A percentile compares a stretch with the other conserved stretches of the same genome.
Evolutionary conservation across 768 basidiomycete genomes (phyloP).

Genomic region (Phylloporus sp.): DNA sequence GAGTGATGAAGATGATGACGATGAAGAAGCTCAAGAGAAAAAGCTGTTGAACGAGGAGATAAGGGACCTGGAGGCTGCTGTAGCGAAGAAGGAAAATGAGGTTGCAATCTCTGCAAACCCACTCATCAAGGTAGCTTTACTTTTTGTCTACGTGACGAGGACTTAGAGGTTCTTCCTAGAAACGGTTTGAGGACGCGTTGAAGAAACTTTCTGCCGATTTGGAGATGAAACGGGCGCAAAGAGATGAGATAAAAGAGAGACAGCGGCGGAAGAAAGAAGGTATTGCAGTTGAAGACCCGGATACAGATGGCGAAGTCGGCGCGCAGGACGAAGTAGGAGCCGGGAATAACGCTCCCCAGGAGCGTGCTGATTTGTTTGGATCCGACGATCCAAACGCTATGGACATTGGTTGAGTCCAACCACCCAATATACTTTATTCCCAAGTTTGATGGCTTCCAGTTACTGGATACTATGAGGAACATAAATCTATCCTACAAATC

Average conservation of each 20-base stretch:
- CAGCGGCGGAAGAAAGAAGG: slow-evolving; percentile 71
- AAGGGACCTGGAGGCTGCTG: slow-evolving; percentile 81
- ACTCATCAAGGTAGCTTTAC: slow-evolving; percentile 64
- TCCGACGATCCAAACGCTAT: slow-evolving; percentile 40
- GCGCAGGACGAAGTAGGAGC: slow-evolving; percentile 35
- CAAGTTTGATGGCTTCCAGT: background rate
- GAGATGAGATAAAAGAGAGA: slow-evolving; percentile 76
- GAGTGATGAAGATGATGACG: slow-evolving; percentile 73
- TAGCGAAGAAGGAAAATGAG: slow-evolving; percentile 80
- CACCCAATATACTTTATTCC: background rate
- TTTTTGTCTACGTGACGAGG: background rate
- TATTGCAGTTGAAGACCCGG: slow-evolving; percentile 38
- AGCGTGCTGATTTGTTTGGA: slow-evolving; percentile 41
- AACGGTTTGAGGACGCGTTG: slow-evolving; percentile 90
- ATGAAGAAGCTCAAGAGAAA: slow-evolving; percentile 72
- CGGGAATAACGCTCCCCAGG: slow-evolving; percentile 19
- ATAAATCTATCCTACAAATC: slow-evolving; percentile 3
- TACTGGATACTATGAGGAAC: background rate
- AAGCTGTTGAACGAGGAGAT: slow-evolving; percentile 87
- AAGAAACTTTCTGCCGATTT: slow-evolving; percentile 84
- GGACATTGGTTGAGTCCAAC: slow-evolving; percentile 27
- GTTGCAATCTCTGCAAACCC: slow-evolving; percentile 82
- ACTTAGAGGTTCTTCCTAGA: slow-evolving; percentile 39
- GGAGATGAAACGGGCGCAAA: slow-evolving; percentile 77
- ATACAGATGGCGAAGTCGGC: slow-evolving; percentile 38